Evolutionary conservation across 805 yeast genomes (phyloP), one percentile per base, ranked within the genome.

Genomic region (Yarrowia osloensis): DNA sequence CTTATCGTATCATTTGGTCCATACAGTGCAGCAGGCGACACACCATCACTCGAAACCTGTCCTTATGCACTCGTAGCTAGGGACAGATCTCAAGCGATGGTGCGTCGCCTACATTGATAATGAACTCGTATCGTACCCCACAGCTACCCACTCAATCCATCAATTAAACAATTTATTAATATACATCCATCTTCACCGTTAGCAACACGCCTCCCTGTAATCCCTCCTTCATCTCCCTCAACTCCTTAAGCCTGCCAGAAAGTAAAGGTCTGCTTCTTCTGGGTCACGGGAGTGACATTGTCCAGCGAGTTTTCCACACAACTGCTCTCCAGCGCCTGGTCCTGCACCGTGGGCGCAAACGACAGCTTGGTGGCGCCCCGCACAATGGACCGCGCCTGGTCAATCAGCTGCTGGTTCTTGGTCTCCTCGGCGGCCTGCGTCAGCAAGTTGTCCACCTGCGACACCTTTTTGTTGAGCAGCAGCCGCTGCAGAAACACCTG

Each of bases 401-500:
- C 54, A 24, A 61, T 46, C 54, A 61, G n/a, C n/a, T 61, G 40
- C 35, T 35, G 49, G 33, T 21, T 31, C 44, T 44, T 35, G 47
- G 77, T 75, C 13, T 76, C 76, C 2, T 68, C 77, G 7, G 81
- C 76, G 0, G 89, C 87, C 69, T 80, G 78, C 42, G 80, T 71
- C 42, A 88, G 77, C 68, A 86, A 82, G n/a, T 76, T 74, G 67
- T 87, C 84, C n/a, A 86, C 85, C 13, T 78, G 79, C 3, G 77
- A 72, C 1, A 88, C 81, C 74, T 87, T 89, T 65, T 84, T 84
- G 72, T 89, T 84, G 70, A 88, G 78, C 17, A 86, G 81, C 68
- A 89, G 77, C 73, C 97, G 85, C 77, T 93, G 98, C 68, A 89
- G 77, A 66, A 90, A 81, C 37, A 80, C 71, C 65, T 80, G 78